These are phyloP conservation scores for Canna indica DNA, from an alignment of 176 grass and related monocot genomes.

Conservation along the genomic window DNA sequence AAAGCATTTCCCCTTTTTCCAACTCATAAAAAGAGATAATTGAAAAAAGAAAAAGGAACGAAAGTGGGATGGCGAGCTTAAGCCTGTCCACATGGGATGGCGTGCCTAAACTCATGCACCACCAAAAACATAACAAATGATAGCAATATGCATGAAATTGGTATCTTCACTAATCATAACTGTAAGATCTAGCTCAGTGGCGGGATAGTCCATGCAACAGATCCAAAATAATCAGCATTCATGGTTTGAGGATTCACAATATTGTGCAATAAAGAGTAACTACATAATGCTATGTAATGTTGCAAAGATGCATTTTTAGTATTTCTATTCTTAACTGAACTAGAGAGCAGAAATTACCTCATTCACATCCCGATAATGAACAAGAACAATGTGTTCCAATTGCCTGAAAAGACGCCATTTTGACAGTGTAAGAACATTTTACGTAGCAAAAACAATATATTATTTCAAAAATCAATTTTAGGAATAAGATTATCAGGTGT, in stretches of 20 bases:
- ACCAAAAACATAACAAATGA: no score
- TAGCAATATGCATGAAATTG: no score
- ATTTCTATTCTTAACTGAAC: neutral
- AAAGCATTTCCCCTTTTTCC: neutral
- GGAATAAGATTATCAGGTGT: no score
- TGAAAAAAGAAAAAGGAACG: no score
- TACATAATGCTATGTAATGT: no score
- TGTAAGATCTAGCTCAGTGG: neutral
- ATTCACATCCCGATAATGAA: slow-evolving; percentile 19
- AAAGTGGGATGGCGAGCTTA: no score
- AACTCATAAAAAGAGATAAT: neutral
- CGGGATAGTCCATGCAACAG: neutral
- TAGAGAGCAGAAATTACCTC: slow-evolving; percentile 3
- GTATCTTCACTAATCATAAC: neutral
- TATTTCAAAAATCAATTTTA: neutral
- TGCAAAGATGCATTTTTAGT: no score
- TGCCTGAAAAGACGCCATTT: neutral
- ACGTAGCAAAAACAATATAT: neutral
- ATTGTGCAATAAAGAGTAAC: no score
- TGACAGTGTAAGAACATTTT: neutral
- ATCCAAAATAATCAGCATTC: no score
- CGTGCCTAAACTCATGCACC: no score
- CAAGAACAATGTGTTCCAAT: slow-evolving; percentile 17
- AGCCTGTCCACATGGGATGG: no score
- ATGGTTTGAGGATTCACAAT: no score